A percentile compares a stretch with the other conserved stretches of the same genome.
phyloP scores from a whole-genome alignment of 2,329 filamentous ascomycete genomes.

The Colletotrichum sp. region DNA sequence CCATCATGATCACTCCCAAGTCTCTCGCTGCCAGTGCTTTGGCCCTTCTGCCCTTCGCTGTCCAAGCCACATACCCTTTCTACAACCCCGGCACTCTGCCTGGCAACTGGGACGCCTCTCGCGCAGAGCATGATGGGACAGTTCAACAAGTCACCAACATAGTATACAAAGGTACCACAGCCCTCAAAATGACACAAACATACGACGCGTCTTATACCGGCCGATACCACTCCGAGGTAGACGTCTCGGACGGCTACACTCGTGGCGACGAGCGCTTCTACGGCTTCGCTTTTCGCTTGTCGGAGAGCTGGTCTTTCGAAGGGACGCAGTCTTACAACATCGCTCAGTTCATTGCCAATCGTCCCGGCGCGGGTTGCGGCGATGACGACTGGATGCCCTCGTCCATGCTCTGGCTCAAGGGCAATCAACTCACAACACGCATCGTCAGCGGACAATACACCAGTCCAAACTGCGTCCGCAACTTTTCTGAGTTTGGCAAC shows the following conservation, averaged over 20 bases:
- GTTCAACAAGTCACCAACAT: conserved; percentile 25
- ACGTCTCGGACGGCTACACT: background rate
- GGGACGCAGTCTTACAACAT: background rate
- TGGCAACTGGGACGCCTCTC: conserved; percentile 42
- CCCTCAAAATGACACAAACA: background rate
- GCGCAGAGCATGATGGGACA: conserved; percentile 45
- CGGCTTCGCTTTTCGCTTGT: background rate
- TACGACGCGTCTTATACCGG: background rate
- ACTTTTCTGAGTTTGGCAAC: background rate
- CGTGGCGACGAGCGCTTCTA: background rate
- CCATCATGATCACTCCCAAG: background rate
- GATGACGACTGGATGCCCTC: background rate
- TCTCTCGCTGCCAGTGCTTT: background rate
- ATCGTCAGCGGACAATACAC: background rate
- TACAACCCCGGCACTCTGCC: conserved; percentile 43
- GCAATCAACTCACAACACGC: background rate
- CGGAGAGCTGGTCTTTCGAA: background rate
- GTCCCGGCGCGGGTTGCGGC: background rate
- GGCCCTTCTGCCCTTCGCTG: background rate
- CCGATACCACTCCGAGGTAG: background rate
- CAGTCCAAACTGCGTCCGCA: background rate
- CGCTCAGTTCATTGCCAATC: background rate
- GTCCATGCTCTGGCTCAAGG: background rate
- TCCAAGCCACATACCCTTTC: conserved; percentile 29
- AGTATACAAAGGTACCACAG: background rate